Evolutionary conservation across 352 stramenopile species (phyloP), one percentile per base, ranked within the genome.

Genomic region (Globisporangium okanoganense): DNA sequence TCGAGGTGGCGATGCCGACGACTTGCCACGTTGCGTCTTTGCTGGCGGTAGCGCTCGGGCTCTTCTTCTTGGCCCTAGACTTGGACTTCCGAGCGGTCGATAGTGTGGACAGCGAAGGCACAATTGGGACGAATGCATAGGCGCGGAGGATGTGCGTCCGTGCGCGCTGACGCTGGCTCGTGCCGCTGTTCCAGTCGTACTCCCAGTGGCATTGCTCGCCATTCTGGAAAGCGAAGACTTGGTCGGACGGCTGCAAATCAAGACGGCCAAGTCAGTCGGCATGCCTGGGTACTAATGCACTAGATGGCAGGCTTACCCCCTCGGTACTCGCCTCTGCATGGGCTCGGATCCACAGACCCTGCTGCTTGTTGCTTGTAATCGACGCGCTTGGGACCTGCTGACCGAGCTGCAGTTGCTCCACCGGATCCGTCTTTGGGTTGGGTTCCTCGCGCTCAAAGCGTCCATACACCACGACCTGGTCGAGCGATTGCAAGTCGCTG

Each of bases 151-250:
- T 55, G 64, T 86, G 76, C 45, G 66, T 63, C 1, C 58, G 62
- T 1, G 70, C 68, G 16, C 76, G 73, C 53, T 79, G 69, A 22
- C 73, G 62, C 53, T 82, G 73, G 55, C 73, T 82, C 22, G 71
- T 79, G 36, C 76, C 76, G 60, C 73, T 85, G 24, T 78, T 76
- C 73, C 73, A 85, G 65, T 79, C 70, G 66, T 85, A 85, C 58
- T 81, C 66, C 76, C 76, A 85, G 44, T 77, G 73, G 44, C 71
- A 58, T 56, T 61, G 69, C 43, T 81, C 69, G 48, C 76, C 72
- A 44, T 77, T 69, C 25, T 71, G 58, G 58, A 74, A 74, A 20
- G 33, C 40, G 41, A 71, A 71, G 8, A 40, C 41, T 16, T 22
- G 16, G 31, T 47, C 25, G 18, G 24, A 16, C 10, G 16, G 47